Base-by-base conservation (phyloP, 192 early-diverging fungal genomes). In the Borealophlyctis nickersoniae region DNA sequence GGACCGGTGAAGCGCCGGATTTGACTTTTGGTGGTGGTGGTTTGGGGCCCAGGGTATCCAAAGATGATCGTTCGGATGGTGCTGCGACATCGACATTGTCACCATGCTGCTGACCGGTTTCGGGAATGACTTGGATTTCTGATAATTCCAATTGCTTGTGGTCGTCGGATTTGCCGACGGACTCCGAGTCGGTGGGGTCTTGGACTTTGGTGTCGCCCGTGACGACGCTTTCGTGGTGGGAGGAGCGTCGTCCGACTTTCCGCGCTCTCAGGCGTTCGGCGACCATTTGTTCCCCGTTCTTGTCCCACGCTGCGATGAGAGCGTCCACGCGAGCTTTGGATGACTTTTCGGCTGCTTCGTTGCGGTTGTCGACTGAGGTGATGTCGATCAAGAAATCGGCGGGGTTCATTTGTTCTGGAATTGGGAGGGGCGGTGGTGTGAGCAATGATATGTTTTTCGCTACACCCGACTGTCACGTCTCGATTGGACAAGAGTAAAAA, bases 381-480 rank as follows among this genome's bases (percentile, higher is more conserved):
- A 86, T 60, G 45, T 88, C 82, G 54, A 90, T 66, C 57, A 88
- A 73, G 58, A 79, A 86, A 60, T 90, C 89, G 27, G 89, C 87
- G 0, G 85, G 86, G 63, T 90, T 90, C 69, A 84, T 78, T 56
- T 86, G 75, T 51, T 70, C 58, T 2, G 82, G 80, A 55, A 86
- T 77, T 36, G 74, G 77, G 64, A n/a, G n/a, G n/a, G n/a, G n/a
- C n/a, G n/a, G n/a, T n/a, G n/a, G n/a, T n/a, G n/a, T n/a, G n/a
- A n/a, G n/a, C n/a, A n/a, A n/a, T n/a, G n/a, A n/a, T n/a, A n/a
- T n/a, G n/a, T n/a, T n/a, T n/a, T n/a, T n/a, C n/a, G n/a, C n/a
- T n/a, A n/a, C n/a, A n/a, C n/a, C n/a, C n/a, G n/a, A n/a, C n/a
- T n/a, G n/a, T n/a, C n/a, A n/a, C n/a, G n/a, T n/a, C n/a, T n/a